A percentile compares a stretch with the other conserved stretches of the same genome.
phyloP scores from a whole-genome alignment of 2,329 filamentous ascomycete genomes.

The Fusarium mangiferae region DNA sequence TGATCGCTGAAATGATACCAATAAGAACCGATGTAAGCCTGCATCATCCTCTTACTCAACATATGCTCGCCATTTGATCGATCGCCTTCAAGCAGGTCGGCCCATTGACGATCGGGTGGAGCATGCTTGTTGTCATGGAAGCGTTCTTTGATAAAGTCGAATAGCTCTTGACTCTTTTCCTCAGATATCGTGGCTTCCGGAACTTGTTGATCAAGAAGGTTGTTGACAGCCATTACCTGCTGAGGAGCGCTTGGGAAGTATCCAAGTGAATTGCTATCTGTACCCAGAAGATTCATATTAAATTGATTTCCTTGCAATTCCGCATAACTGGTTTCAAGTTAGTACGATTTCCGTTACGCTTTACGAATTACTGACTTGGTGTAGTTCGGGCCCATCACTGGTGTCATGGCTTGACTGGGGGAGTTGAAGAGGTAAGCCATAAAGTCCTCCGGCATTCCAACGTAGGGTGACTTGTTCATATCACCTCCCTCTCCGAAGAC shows the following conservation, averaged over 20 bases:
- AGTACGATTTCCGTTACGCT: constrained; percentile 26
- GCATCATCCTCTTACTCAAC: constrained; percentile 93
- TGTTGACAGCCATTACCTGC: constrained; percentile 91
- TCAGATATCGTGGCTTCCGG: constrained; percentile 86
- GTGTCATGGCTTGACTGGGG: constrained; percentile 50
- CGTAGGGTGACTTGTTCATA: constrained; percentile 83
- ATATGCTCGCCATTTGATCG: constrained; percentile 71
- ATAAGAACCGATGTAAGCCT: constrained; percentile 91
- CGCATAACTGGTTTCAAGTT: constrained; percentile 57
- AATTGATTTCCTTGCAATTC: constrained; percentile 58
- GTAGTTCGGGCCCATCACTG: constrained; percentile 56
- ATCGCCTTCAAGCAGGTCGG: constrained; percentile 81
- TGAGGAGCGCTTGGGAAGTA: constrained; percentile 72
- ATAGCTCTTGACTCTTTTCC: constrained; percentile 84
- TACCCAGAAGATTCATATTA: constrained; percentile 59
- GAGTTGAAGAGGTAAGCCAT: constrained; percentile 83
- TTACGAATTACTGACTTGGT: constrained; percentile 57
- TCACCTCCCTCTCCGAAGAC: constrained; percentile 87
- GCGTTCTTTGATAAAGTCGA: constrained; percentile 81
- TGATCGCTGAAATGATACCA: constrained; percentile 97
- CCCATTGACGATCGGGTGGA: constrained; percentile 78
- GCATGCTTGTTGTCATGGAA: constrained; percentile 85
- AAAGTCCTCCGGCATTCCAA: constrained; percentile 86
- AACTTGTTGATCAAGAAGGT: constrained; percentile 80
- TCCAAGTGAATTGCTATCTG: constrained; percentile 59